These are phyloP conservation scores for Apiospora sp. DNA, from an alignment of 2,329 filamentous ascomycete genomes.

Conservation along the genomic window DNA sequence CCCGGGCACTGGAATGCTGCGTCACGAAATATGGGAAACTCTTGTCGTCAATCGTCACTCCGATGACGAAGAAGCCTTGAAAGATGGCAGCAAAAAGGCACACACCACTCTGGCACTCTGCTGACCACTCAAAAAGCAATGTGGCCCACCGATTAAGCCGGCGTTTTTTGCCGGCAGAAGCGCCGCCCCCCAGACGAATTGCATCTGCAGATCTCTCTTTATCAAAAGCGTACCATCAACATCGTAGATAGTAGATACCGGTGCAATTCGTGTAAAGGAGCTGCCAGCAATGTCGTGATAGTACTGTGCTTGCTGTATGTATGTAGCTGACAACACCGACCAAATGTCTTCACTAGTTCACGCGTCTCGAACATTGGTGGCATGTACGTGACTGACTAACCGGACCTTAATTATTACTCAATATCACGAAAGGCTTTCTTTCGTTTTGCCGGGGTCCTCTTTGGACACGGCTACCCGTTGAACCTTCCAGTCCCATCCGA, in stretches of 20 bases:
- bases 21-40: slow-evolving; percentile 19
- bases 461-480: slow-evolving; percentile 19
- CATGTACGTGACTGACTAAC: slow-evolving; percentile 11
- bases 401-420: slow-evolving; percentile 15
- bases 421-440: slow-evolving; percentile 18
- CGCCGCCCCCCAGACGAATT: slow-evolving; percentile 11
- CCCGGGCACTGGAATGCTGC: neutral
- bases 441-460: slow-evolving; percentile 13
- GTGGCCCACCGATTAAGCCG: slow-evolving; percentile 14
- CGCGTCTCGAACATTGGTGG: neutral
- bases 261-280: no score
- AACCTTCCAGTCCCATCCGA: slow-evolving; percentile 12
- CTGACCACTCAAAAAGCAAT: neutral
- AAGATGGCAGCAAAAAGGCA: neutral
- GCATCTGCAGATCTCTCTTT: slow-evolving; percentile 1
- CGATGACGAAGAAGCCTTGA: slow-evolving; percentile 1
- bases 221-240: neutral
- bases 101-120: neutral
- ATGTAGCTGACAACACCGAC: neutral
- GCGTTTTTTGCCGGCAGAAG: slow-evolving; percentile 14
- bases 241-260: neutral
- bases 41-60: slow-evolving; percentile 10
- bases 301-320: neutral
- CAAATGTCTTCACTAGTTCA: slow-evolving; percentile 4
- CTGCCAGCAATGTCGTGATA: neutral